Evolutionary conservation across 306 rosid genomes (phyloP).

Genomic region (Trifolium subterraneum): DNA sequence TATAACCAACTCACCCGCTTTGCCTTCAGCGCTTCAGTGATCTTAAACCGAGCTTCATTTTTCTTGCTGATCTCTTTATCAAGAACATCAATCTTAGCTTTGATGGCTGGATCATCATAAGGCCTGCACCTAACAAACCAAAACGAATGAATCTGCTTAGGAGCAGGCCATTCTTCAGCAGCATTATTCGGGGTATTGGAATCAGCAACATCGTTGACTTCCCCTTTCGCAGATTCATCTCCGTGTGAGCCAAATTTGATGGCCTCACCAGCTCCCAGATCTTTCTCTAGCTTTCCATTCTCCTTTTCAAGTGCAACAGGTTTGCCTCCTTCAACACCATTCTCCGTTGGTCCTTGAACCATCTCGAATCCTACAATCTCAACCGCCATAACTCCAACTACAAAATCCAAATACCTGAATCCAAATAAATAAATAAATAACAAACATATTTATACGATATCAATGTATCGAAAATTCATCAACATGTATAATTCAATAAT

Average conservation of each 20-base stretch:
- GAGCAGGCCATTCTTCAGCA: conserved; percentile 95
- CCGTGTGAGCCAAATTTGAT: conserved; percentile 89
- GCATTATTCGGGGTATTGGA: conserved; percentile 67
- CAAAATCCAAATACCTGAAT: conserved; percentile 53
- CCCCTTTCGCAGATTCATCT: conserved; percentile 71
- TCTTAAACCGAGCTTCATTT: conserved; percentile 72
- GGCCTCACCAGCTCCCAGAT: conserved; percentile 51
- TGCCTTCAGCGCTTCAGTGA: conserved; percentile 80
- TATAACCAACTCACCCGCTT: conserved; percentile 76
- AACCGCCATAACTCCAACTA: conserved; percentile 64
- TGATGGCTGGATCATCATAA: conserved; percentile 78
- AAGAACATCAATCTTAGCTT: conserved; percentile 68
- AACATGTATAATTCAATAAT: conserved; percentile 26
- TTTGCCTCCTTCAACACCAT: conserved; percentile 53
- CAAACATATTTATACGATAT: background rate
- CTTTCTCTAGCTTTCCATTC: conserved; percentile 68
- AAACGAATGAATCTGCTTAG: conserved; percentile 78
- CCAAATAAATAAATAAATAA: background rate
- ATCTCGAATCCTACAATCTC: conserved; percentile 89
- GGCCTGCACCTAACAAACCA: conserved; percentile 71
- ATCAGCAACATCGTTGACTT: conserved; percentile 52
- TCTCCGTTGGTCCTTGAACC: conserved; percentile 74
- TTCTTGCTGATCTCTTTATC: conserved; percentile 69
- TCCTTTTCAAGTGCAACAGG: conserved; percentile 53
- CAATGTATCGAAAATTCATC: conserved; percentile 24